Evolutionary conservation across 441 rosid species (phyloP).

Genomic region (Bruguiera hainesii): DNA sequence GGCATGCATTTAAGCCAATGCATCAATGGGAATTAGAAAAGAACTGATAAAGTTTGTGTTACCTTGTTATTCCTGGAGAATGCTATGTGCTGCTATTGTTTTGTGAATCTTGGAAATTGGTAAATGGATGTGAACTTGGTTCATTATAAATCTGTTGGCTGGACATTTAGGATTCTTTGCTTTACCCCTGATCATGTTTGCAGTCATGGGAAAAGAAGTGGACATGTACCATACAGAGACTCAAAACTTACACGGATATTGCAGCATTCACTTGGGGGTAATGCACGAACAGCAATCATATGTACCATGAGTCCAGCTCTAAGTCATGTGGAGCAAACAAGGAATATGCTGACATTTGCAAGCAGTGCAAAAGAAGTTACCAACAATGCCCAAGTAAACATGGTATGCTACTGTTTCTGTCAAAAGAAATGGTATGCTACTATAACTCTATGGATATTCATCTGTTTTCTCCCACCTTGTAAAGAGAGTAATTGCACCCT

Average conservation of each 20-base stretch:
- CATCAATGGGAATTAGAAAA: constrained; percentile 9
- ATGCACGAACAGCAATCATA: constrained; percentile 91
- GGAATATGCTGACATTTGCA: constrained; percentile 81
- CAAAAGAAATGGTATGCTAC: too few relatives aligned
- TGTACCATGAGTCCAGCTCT: constrained; percentile 91
- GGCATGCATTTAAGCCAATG: neutral
- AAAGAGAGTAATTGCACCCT: too few relatives aligned
- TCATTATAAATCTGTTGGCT: neutral
- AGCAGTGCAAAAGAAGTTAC: constrained; percentile 91
- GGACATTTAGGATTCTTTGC: neutral
- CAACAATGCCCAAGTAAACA: constrained; percentile 79
- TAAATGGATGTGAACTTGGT: constrained; percentile 1
- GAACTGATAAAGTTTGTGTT: constrained; percentile 1
- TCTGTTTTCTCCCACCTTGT: too few relatives aligned
- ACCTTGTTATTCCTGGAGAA: neutral
- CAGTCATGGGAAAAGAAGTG: constrained; percentile 63
- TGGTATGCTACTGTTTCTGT: constrained; percentile 44
- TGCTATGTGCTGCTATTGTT: constrained; percentile 4
- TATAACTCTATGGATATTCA: too few relatives aligned
- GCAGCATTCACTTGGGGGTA: constrained; percentile 94
- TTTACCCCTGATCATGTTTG: constrained; percentile 21
- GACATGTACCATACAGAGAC: constrained; percentile 87
- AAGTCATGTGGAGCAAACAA: constrained; percentile 86
- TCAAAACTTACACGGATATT: constrained; percentile 92
- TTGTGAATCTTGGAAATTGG: neutral